Percentiles rank a stretch among this genome's conserved stretches.
phyloP scores from a whole-genome alignment of 805 yeast species.

The Babjeviella inositovora region DNA sequence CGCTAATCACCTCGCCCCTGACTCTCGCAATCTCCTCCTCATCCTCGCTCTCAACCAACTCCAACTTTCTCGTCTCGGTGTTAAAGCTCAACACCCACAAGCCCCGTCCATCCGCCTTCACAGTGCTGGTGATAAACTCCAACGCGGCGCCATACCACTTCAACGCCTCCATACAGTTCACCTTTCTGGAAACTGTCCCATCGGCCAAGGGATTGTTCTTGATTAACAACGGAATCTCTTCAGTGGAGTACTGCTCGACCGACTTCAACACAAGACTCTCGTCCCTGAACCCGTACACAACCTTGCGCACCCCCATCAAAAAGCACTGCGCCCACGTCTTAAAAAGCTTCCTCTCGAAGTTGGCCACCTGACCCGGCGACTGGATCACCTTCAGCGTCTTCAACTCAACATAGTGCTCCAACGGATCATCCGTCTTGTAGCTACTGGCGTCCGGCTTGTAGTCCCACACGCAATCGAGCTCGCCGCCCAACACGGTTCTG shows the following conservation, averaged over 20 bases:
- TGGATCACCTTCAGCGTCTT: slow-evolving; percentile 52
- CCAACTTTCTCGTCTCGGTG: not conserved
- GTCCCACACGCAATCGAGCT: slow-evolving; percentile 84
- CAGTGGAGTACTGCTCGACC: slow-evolving; percentile 65
- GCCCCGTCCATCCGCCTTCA: slow-evolving; percentile 10
- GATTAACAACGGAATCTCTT: slow-evolving; percentile 58
- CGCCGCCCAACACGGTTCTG: slow-evolving; percentile 65
- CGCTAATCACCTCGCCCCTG: too few species aligned
- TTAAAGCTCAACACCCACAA: not conserved
- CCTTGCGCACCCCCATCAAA: slow-evolving; percentile 65
- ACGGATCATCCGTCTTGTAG: slow-evolving; percentile 19
- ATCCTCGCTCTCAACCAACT: too few species aligned
- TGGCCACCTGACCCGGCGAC: slow-evolving; percentile 37
- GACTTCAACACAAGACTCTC: slow-evolving; percentile 43
- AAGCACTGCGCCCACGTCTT: slow-evolving; percentile 91
- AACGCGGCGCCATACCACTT: slow-evolving; percentile 78
- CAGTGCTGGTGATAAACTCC: slow-evolving; percentile 51
- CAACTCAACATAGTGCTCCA: slow-evolving; percentile 71
- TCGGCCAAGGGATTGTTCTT: slow-evolving; percentile 28
- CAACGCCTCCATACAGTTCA: slow-evolving; percentile 59
- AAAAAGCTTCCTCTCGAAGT: slow-evolving; percentile 64
- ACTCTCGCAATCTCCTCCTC: too few species aligned
- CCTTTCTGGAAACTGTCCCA: slow-evolving; percentile 15
- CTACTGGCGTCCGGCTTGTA: slow-evolving; percentile 34
- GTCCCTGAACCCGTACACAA: slow-evolving; percentile 80